These are phyloP conservation scores for Fomitopsis betulina DNA, from an alignment of 1,284 basidiomycete species.

Conservation along the genomic window DNA sequence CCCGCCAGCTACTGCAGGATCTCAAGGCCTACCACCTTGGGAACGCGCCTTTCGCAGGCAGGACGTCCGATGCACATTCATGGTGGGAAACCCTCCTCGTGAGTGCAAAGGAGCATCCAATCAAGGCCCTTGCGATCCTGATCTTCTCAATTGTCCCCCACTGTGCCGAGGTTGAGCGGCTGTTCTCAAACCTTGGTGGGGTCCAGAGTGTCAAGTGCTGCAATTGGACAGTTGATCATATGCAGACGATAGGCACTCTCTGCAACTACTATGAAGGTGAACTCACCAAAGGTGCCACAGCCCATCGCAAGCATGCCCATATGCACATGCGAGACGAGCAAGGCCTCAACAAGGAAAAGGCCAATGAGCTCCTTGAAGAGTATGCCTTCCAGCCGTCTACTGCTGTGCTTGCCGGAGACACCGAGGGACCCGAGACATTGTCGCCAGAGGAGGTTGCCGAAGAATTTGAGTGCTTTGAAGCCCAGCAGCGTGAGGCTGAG, in stretches of 20 bases:
- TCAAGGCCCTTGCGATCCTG: slow-evolving; percentile 21
- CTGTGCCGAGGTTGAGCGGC: slow-evolving; percentile 23
- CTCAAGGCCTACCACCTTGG: slow-evolving; percentile 17
- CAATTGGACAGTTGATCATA: slow-evolving; percentile 9
- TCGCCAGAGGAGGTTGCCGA: too few species aligned
- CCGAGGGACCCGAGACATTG: too few species aligned
- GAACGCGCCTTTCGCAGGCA: slow-evolving; percentile 19
- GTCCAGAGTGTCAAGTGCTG: slow-evolving; percentile 17
- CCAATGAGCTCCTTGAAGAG: not conserved
- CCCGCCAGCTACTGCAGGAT: slow-evolving; percentile 12
- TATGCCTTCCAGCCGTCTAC: not conserved
- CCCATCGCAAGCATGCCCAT: slow-evolving; percentile 17
- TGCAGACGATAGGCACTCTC: slow-evolving; percentile 16
- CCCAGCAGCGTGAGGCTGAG: too few species aligned
- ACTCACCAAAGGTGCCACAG: slow-evolving; percentile 7
- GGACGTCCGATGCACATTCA: slow-evolving; percentile 14
- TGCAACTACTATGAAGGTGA: slow-evolving; percentile 7
- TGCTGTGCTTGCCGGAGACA: too few species aligned
- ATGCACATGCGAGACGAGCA: slow-evolving; percentile 15
- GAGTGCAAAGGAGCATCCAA: slow-evolving; percentile 10
- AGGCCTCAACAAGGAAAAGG: slow-evolving; percentile 12
- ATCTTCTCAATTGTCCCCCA: slow-evolving; percentile 23
- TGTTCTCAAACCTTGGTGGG: slow-evolving; percentile 24
- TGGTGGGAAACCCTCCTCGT: slow-evolving; percentile 27
- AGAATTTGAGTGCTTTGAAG: too few species aligned